Conservation (phyloP, 139 green algal genomes). For the Mesostigma viride region DNA sequence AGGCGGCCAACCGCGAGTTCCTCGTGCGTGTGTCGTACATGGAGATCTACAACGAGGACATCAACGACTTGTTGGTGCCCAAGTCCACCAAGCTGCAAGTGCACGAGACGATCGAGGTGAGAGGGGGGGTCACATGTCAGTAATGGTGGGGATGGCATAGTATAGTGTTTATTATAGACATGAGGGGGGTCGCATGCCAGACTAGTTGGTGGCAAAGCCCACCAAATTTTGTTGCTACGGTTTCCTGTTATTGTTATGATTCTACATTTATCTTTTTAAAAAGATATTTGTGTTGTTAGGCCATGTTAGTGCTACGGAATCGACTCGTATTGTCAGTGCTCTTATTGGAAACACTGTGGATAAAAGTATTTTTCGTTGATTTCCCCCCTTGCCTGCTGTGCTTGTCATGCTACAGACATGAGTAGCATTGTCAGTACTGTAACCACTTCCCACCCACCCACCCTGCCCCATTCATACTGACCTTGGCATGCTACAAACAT, state of each 20-base stretch:
- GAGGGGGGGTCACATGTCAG: not conserved
- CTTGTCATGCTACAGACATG: too few relatives aligned
- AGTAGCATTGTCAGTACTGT: too few relatives aligned
- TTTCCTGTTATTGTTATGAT: not conserved
- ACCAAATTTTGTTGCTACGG: not conserved
- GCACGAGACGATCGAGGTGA: conserved; percentile 36
- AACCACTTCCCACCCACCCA: too few relatives aligned
- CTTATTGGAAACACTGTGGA: not conserved
- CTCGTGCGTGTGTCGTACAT: conserved; percentile 35
- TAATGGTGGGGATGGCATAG: not conserved
- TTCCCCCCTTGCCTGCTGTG: too few relatives aligned
- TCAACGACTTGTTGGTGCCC: conserved; percentile 33
- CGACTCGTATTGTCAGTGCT: not conserved
- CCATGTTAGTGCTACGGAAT: not conserved
- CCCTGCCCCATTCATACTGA: too few relatives aligned
- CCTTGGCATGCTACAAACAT: too few relatives aligned
- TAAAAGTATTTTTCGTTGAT: not conserved
- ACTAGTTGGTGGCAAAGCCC: not conserved
- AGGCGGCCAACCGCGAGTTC: conserved; percentile 27
- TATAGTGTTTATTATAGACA: not conserved
- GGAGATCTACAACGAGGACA: conserved; percentile 42
- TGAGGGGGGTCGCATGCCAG: not conserved
- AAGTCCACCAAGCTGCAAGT: conserved; percentile 28
- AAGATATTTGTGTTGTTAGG: not conserved
- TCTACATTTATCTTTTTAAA: too few relatives aligned